phyloP scores from a whole-genome alignment of 1,139 yeast genomes.

The Geotrichum fermentans region DNA sequence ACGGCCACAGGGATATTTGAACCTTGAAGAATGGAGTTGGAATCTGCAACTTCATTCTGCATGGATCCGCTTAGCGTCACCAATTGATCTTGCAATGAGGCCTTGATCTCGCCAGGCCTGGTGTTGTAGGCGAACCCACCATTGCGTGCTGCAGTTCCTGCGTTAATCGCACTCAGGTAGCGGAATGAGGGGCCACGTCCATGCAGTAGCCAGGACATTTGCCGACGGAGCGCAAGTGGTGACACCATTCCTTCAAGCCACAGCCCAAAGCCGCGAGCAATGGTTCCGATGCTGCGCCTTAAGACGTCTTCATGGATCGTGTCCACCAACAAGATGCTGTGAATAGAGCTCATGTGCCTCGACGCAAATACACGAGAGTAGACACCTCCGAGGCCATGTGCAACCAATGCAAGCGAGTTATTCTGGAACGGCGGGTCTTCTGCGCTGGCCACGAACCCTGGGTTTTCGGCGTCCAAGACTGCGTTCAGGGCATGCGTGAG shows the following conservation, averaged over 20 bases:
- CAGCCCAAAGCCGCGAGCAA: slow-evolving; percentile 52
- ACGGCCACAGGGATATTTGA: slow-evolving; percentile 55
- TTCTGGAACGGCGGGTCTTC: slow-evolving; percentile 20
- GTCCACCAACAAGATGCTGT: slow-evolving; percentile 56
- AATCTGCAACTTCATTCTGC: slow-evolving; percentile 52
- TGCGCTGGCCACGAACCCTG: not conserved
- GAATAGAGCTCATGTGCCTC: slow-evolving; percentile 50
- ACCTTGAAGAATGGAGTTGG: slow-evolving; percentile 39
- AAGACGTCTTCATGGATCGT: slow-evolving; percentile 72
- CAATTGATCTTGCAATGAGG: slow-evolving; percentile 70
- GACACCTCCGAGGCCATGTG: slow-evolving; percentile 81
- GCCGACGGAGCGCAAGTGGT: slow-evolving; percentile 55
- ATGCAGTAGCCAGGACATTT: slow-evolving; percentile 43
- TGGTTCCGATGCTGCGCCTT: slow-evolving; percentile 34
- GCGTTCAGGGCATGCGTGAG: slow-evolving; percentile 48
- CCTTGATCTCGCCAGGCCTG: slow-evolving; percentile 41
- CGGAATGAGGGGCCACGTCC: slow-evolving; percentile 57
- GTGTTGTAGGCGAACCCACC: slow-evolving; percentile 39
- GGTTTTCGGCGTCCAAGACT: slow-evolving; percentile 8
- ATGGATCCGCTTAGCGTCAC: slow-evolving; percentile 59
- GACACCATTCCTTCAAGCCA: slow-evolving; percentile 66
- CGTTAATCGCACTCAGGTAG: slow-evolving; percentile 38
- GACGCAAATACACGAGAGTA: slow-evolving; percentile 74
- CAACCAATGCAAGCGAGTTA: slow-evolving; percentile 57
- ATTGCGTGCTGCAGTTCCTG: slow-evolving; percentile 38